phyloP scores from a whole-genome alignment of 768 basidiomycete species.

The Tricholomella constricta region DNA sequence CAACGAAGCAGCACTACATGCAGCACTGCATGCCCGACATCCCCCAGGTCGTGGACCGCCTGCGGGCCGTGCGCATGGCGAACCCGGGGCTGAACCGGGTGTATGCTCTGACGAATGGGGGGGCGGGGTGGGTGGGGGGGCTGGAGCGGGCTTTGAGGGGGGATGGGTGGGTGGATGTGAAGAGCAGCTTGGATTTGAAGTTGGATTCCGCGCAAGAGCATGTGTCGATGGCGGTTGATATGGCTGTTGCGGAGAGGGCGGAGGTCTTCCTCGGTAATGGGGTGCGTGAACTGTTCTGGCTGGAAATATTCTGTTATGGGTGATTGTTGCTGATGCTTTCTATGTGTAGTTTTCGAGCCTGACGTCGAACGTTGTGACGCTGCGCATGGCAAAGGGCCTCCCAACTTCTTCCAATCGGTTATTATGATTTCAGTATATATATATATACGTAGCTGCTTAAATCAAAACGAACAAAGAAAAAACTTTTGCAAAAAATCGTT shows the following conservation, averaged over 20 bases:
- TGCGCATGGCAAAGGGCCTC: slow-evolving; percentile 32
- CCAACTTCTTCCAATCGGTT: slow-evolving; percentile 32
- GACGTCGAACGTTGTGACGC: slow-evolving; percentile 36
- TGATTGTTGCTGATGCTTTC: no score
- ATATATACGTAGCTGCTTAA: background rate
- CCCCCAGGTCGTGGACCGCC: slow-evolving; percentile 47
- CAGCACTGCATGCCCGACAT: slow-evolving; percentile 56
- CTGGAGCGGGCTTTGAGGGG: slow-evolving; percentile 41
- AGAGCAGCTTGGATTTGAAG: slow-evolving; percentile 55
- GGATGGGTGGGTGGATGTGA: slow-evolving; percentile 48
- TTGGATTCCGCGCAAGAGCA: slow-evolving; percentile 57
- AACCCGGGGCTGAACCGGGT: slow-evolving; percentile 43
- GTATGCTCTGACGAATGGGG: slow-evolving; percentile 69
- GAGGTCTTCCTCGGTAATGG: slow-evolving; percentile 73
- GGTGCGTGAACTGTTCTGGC: slow-evolving; percentile 49
- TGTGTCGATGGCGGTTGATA: slow-evolving; percentile 63
- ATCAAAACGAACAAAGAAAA: no score
- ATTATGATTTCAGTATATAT: slow-evolving; percentile 22
- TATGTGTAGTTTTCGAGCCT: slow-evolving; percentile 38
- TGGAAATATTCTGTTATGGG: no score
- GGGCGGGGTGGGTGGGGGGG: slow-evolving; percentile 47
- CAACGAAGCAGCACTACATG: slow-evolving; percentile 36
- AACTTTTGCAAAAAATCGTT: no score
- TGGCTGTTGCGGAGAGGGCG: slow-evolving; percentile 65
- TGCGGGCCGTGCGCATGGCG: slow-evolving; percentile 32